Conservation (phyloP, 2,329 filamentous ascomycete species). For the Ploettnerulaceae sp. region DNA sequence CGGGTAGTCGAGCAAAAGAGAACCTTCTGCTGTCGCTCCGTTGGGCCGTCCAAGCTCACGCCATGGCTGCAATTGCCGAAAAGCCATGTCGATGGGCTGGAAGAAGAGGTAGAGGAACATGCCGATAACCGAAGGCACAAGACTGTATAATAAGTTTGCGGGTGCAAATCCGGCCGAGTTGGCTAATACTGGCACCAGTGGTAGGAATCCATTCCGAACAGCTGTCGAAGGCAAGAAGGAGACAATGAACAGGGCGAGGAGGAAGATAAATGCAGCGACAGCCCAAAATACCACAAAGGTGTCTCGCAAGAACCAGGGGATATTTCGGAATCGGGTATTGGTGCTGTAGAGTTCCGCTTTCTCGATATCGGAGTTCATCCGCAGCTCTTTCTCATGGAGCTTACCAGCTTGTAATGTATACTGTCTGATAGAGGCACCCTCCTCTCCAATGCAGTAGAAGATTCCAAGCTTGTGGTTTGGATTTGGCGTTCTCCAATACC, state of each 20-base stretch:
- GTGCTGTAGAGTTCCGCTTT: conserved; percentile 23
- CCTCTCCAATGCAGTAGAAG: conserved; percentile 76
- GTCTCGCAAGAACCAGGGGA: conserved; percentile 72
- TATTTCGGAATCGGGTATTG: conserved; percentile 57
- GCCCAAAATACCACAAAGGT: conserved; percentile 61
- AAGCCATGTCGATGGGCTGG: conserved; percentile 59
- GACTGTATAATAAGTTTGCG: conserved; percentile 83
- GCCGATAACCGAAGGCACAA: conserved; percentile 64
- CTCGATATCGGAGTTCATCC: conserved; percentile 23
- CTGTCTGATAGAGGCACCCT: conserved; percentile 45
- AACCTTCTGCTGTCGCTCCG: conserved; percentile 57
- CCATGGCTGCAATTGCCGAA: conserved; percentile 67
- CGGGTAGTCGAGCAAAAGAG: conserved; percentile 66
- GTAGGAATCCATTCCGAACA: conserved; percentile 66
- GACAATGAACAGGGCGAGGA: conserved; percentile 68
- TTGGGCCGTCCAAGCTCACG: conserved; percentile 52
- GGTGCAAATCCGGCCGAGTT: conserved; percentile 66
- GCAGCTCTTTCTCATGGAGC: conserved; percentile 40
- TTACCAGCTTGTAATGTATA: conserved; percentile 46
- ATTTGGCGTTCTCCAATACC: conserved; percentile 75
- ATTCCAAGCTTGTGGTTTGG: conserved; percentile 54
- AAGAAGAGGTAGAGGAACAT: conserved; percentile 63
- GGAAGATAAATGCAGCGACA: conserved; percentile 53
- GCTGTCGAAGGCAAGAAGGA: conserved; percentile 69
- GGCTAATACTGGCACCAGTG: conserved; percentile 58